phyloP scores from a whole-genome alignment of 768 basidiomycete species.

The Strobilomyces dryophilus region DNA sequence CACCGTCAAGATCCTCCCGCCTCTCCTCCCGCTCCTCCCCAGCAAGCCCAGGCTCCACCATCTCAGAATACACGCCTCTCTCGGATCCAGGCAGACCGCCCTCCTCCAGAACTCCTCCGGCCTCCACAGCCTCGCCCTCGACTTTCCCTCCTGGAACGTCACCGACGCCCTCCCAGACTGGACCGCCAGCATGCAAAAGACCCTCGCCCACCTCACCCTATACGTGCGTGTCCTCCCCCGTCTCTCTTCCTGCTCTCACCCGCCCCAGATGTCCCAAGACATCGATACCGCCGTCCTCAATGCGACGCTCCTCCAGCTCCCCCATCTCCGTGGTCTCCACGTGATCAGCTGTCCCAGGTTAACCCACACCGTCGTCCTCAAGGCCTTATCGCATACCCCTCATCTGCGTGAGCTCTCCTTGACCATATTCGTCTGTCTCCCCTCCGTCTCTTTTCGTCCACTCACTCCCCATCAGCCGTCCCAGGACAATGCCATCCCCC shows the following conservation, averaged over 20 bases:
- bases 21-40: slow-evolving; percentile 44
- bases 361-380: slow-evolving; percentile 48
- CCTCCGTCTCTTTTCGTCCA: not conserved
- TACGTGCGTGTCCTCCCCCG: slow-evolving; percentile 41
- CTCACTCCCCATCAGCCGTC: slow-evolving; percentile 9
- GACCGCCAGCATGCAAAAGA: slow-evolving; percentile 39
- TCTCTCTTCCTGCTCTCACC: not conserved
- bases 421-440: slow-evolving; percentile 48
- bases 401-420: slow-evolving; percentile 58
- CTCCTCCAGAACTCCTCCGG: slow-evolving; percentile 37
- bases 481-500: slow-evolving; percentile 7
- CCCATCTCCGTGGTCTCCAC: slow-evolving; percentile 54
- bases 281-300: slow-evolving; percentile 51
- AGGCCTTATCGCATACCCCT: slow-evolving; percentile 43
- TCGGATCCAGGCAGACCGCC: slow-evolving; percentile 49
- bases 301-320: slow-evolving; percentile 43
- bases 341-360: slow-evolving; percentile 56
- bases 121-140: slow-evolving; percentile 48
- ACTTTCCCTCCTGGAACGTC: slow-evolving; percentile 60
- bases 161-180: slow-evolving; percentile 58
- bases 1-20: slow-evolving; percentile 41
- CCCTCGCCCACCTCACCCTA: slow-evolving; percentile 53
- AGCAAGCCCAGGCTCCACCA: slow-evolving; percentile 42
- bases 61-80: slow-evolving; percentile 47
- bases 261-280: slow-evolving; percentile 48